Percentiles rank a stretch among this genome's conserved stretches.
Conservation (phyloP, 108 stramenopile genomes). For the Bacterosira constricta region DNA sequence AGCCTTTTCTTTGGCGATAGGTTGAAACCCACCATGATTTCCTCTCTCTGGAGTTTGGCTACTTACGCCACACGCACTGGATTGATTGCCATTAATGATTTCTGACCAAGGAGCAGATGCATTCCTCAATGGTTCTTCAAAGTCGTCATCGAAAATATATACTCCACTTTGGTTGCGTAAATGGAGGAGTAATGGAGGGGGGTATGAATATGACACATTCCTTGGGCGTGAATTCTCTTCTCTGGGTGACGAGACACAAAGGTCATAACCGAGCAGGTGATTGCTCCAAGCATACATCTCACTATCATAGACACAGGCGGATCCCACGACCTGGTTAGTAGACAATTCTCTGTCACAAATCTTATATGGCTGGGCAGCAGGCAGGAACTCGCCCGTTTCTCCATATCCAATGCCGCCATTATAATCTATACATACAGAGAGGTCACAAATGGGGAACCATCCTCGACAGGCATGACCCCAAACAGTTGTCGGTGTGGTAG, state of each 20-base stretch:
- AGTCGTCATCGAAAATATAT: slow-evolving; percentile 50
- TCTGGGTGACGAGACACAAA: slow-evolving; percentile 38
- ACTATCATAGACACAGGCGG: slow-evolving; percentile 40
- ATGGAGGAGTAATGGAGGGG: slow-evolving; percentile 24
- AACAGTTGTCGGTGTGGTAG: slow-evolving; percentile 33
- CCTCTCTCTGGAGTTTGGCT: slow-evolving; percentile 19
- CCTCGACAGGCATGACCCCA: slow-evolving; percentile 41
- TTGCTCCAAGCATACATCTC: slow-evolving; percentile 45
- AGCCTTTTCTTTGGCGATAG: slow-evolving; percentile 26
- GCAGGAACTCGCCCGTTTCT: background rate
- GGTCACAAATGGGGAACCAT: slow-evolving; percentile 40
- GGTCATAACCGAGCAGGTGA: slow-evolving; percentile 34
- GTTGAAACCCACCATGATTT: slow-evolving; percentile 14
- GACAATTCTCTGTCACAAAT: slow-evolving; percentile 33
- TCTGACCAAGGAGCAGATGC: slow-evolving; percentile 42
- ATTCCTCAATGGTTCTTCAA: slow-evolving; percentile 26
- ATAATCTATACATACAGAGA: slow-evolving; percentile 40
- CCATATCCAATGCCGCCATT: slow-evolving; percentile 12
- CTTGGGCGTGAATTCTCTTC: slow-evolving; percentile 14
- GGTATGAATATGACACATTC: slow-evolving; percentile 18
- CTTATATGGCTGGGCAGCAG: slow-evolving; percentile 36
- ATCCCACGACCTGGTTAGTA: slow-evolving; percentile 28
- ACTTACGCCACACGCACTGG: slow-evolving; percentile 42
- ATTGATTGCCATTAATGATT: slow-evolving; percentile 39
- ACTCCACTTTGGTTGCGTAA: slow-evolving; percentile 19